These are phyloP conservation scores for Fomitopsis palustris DNA, from an alignment of 1,284 basidiomycete genomes.

Conservation along the genomic window DNA sequence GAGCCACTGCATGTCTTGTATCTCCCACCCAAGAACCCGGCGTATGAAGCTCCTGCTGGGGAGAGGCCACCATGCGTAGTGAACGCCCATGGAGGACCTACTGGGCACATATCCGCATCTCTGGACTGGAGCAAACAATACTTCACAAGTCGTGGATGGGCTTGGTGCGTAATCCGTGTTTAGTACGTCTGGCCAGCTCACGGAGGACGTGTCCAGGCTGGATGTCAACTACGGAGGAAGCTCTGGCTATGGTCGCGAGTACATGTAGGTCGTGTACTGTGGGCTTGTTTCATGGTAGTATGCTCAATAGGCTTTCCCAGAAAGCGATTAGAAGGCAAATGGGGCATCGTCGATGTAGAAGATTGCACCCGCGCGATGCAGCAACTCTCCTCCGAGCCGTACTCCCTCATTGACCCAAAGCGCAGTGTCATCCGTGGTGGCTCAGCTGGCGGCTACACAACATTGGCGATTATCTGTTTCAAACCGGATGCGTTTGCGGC, in stretches of 20 bases:
- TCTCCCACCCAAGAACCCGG: constrained; percentile 60
- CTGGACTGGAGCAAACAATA: constrained; percentile 55
- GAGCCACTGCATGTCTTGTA: constrained; percentile 53
- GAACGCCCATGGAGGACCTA: constrained; percentile 67
- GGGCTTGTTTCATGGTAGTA: not conserved
- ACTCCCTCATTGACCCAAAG: constrained; percentile 47
- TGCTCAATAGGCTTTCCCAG: constrained; percentile 26
- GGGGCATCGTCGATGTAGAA: constrained; percentile 65
- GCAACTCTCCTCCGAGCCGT: constrained; percentile 39
- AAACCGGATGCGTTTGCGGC: constrained; percentile 34
- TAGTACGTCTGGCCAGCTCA: not conserved
- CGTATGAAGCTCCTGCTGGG: constrained; percentile 45
- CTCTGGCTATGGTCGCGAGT: constrained; percentile 60
- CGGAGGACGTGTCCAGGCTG: constrained; percentile 37
- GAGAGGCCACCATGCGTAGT: constrained; percentile 67
- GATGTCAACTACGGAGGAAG: constrained; percentile 72
- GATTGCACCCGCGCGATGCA: constrained; percentile 56
- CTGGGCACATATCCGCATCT: constrained; percentile 38
- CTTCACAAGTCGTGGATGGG: constrained; percentile 67
- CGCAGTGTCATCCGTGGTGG: constrained; percentile 56
- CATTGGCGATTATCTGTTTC: constrained; percentile 36
- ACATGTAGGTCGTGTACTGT: constrained; percentile 33
- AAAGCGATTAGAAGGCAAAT: constrained; percentile 54
- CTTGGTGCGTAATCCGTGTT: constrained; percentile 39
- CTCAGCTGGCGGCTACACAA: constrained; percentile 51